Evolutionary conservation across 2,329 filamentous ascomycete genomes (phyloP).

Genomic region (Penicillium sclerotiorum): DNA sequence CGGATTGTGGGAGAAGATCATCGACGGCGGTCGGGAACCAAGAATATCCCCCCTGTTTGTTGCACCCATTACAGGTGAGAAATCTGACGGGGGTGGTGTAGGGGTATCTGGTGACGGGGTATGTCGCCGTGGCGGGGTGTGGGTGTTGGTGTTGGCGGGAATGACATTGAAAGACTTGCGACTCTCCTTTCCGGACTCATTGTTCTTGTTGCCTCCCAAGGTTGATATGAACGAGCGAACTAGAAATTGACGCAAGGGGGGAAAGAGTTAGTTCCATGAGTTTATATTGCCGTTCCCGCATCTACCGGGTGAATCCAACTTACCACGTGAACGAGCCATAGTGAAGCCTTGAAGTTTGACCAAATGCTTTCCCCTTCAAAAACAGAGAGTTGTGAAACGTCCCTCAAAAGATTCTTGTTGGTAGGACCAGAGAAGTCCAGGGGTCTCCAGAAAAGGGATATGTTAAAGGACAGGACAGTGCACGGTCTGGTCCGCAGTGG

Average conservation of each 20-base stretch:
- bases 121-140: slow-evolving; percentile 30
- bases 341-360: slow-evolving; percentile 16
- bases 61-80: slow-evolving; percentile 42
- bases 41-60: slow-evolving; percentile 51
- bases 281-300: slow-evolving; percentile 9
- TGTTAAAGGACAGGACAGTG: slow-evolving; percentile 19
- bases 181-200: slow-evolving; percentile 39
- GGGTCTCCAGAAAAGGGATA: not conserved
- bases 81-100: slow-evolving; percentile 35
- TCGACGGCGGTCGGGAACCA: slow-evolving; percentile 75
- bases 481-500: slow-evolving; percentile 10
- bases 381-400: slow-evolving; percentile 10
- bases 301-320: slow-evolving; percentile 23
- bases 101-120: slow-evolving; percentile 41
- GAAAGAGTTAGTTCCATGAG: not conserved
- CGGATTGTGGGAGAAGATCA: slow-evolving; percentile 83
- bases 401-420: not conserved
- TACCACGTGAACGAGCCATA: slow-evolving; percentile 46
- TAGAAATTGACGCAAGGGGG: slow-evolving; percentile 46
- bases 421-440: slow-evolving; percentile 6
- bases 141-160: slow-evolving; percentile 22
- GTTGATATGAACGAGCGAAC: slow-evolving; percentile 85
- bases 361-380: not conserved
- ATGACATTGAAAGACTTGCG: slow-evolving; percentile 32
- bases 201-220: slow-evolving; percentile 38